Percentiles rank a stretch among this genome's conserved stretches.
Conservation (phyloP, 225 moss, liverwort and hornwort genomes). For the Pleurozium schreberi region DNA sequence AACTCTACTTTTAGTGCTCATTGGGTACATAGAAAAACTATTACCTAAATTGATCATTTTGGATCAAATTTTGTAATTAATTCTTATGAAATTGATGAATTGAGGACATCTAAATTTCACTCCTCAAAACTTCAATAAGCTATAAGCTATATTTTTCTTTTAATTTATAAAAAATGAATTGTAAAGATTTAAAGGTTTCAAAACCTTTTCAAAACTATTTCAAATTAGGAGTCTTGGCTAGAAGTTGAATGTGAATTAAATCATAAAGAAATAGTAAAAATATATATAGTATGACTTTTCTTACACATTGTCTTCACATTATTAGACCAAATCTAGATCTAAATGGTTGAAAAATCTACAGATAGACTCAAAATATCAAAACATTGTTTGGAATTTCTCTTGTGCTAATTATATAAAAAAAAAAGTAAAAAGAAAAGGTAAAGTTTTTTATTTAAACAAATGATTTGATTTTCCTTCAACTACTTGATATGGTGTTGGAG, state of each 20-base stretch:
- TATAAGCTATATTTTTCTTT: background rate
- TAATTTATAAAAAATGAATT: background rate
- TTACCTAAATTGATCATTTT: background rate
- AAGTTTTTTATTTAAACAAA: too few relatives aligned
- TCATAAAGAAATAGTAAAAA: background rate
- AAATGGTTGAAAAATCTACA: background rate
- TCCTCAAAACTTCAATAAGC: background rate
- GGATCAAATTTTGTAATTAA: background rate
- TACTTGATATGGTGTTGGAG: too few relatives aligned
- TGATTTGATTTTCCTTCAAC: background rate
- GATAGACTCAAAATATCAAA: background rate
- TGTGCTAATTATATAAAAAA: background rate
- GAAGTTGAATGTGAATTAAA: background rate
- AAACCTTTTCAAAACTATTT: background rate
- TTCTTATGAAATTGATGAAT: background rate
- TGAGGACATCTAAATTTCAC: background rate
- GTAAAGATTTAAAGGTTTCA: background rate
- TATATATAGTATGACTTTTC: background rate
- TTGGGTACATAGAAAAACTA: rapidly evolving
- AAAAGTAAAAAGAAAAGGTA: too few relatives aligned
- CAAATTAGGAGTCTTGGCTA: background rate
- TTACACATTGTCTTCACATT: background rate
- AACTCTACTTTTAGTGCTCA: background rate
- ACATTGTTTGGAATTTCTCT: background rate
- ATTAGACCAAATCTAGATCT: background rate